Conservation (phyloP, 495 filamentous ascomycete species). For the Neurospora sp. region DNA sequence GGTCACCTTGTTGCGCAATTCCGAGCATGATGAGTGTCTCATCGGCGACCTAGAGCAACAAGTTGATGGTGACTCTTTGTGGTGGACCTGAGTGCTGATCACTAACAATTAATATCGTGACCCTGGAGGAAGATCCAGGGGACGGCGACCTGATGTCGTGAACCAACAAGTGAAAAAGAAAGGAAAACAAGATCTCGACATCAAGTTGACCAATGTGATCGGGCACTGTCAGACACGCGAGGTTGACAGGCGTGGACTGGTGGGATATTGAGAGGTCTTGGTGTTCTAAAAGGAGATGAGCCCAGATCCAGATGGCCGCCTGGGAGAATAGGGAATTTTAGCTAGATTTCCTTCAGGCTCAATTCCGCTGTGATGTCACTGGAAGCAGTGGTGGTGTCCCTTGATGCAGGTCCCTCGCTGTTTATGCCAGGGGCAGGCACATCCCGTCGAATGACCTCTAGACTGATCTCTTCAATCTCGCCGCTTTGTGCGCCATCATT, state of each 20-base stretch:
- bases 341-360: not conserved
- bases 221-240: not conserved
- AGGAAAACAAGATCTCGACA: not conserved
- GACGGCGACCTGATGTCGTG: not conserved
- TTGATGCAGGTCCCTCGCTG: not conserved
- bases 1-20: not conserved
- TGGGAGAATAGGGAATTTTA: not conserved
- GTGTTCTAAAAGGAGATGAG: not conserved
- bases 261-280: not conserved
- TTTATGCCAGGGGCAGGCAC: not conserved
- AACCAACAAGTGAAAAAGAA: not conserved
- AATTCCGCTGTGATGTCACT: not conserved
- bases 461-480: not conserved
- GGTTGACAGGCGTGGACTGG: not conserved
- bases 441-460: not conserved
- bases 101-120: not conserved
- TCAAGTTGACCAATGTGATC: not conserved
- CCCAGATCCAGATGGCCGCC: not conserved
- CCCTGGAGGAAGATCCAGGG: not conserved
- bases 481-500: not conserved
- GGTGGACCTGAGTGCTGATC: not conserved
- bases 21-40: too few species aligned
- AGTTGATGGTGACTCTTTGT: not conserved
- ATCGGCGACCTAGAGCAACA: too few species aligned
- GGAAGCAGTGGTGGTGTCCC: not conserved